These are phyloP conservation scores for Flaveria ramosissima DNA, from an alignment of 129 eudicot genomes.

Conservation along the genomic window DNA sequence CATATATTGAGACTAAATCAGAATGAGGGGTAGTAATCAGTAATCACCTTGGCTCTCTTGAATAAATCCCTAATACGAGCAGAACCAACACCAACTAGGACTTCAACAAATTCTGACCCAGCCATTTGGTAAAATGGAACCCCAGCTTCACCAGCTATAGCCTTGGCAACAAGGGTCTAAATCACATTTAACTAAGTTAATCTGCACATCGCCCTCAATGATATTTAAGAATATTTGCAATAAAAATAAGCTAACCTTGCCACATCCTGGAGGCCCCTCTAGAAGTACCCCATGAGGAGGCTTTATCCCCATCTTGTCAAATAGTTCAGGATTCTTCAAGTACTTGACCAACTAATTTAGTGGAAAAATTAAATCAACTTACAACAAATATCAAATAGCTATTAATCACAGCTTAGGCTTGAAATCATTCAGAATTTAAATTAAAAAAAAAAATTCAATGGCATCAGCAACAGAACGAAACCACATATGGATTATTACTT, in stretches of 20 bases:
- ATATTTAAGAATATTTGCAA: constrained; percentile 9
- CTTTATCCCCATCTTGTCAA: constrained; percentile 85
- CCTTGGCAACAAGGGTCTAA: constrained; percentile 93
- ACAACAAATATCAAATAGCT: constrained; percentile 7
- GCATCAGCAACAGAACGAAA: constrained; percentile 3
- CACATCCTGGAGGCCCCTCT: constrained; percentile 98
- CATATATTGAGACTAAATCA: background rate
- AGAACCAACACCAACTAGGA: constrained; percentile 95
- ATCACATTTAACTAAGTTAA: constrained; percentile 1
- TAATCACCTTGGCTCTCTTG: constrained; percentile 84
- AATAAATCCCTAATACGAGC: constrained; percentile 93
- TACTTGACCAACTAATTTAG: constrained; percentile 64
- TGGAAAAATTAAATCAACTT: constrained; percentile 16
- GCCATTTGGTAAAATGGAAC: constrained; percentile 99
- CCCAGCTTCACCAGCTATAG: constrained; percentile 98
- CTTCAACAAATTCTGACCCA: constrained; percentile 97
- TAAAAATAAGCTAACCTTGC: constrained; percentile 54
- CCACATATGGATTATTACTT: background rate
- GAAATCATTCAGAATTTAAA: background rate
- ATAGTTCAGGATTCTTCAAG: constrained; percentile 85
- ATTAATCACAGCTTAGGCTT: constrained; percentile 9
- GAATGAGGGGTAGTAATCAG: constrained; percentile 26
- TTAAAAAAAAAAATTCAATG: background rate
- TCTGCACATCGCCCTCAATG: background rate
- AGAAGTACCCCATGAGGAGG: constrained; percentile 97